Evolutionary conservation across 2,329 filamentous ascomycete genomes (phyloP), one percentile per base, ranked within the genome.

Genomic region (Penicillium sp.): DNA sequence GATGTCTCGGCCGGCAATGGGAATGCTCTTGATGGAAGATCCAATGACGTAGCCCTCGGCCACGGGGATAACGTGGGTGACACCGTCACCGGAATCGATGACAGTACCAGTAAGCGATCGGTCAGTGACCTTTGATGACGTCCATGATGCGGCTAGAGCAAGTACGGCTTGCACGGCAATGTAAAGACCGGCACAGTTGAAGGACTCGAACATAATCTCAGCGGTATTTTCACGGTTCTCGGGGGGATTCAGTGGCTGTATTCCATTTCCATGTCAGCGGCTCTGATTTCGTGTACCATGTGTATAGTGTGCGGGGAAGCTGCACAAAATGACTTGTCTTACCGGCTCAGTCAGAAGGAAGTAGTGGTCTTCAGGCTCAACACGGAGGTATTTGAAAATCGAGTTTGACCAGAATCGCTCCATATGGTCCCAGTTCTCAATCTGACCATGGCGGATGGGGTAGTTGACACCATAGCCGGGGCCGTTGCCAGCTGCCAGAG

Each of bases 381-480:
- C 95, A 72, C 95, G 89, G 57, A 99, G 86, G 76, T 99, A 99
- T 80, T 99, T 99, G 88, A 99, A 99, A 82, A 99, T 99, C 66
- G 95, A 99, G 83, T 98, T 98, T 70, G 96, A 98, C 95, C 95
- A 99, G 83, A 98, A 99, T 66, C 95, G 90, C 80, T 99, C 95
- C 95, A 99, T 99, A 74, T 97, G 92, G 81, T 99, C 95, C 95
- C 95, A 99, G 78, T 99, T 98, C 83, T 99, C 95, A 79, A 99
- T 92, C 83, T 99, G 95, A 53, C 95, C 95, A 76, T 99, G 95
- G 68, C 95, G 89, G 73, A 99, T 98, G 61, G 95, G 95, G 79
- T 98, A 99, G 81, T 98, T 92, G 77, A 99, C 85, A 61, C 93
- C 94, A 81, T 99, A 99, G 68, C 95, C 93, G 71, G 95, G 93